These are phyloP conservation scores for Fraxinus floribunda DNA, from an alignment of 305 asterid species.

Conservation along the genomic window DNA sequence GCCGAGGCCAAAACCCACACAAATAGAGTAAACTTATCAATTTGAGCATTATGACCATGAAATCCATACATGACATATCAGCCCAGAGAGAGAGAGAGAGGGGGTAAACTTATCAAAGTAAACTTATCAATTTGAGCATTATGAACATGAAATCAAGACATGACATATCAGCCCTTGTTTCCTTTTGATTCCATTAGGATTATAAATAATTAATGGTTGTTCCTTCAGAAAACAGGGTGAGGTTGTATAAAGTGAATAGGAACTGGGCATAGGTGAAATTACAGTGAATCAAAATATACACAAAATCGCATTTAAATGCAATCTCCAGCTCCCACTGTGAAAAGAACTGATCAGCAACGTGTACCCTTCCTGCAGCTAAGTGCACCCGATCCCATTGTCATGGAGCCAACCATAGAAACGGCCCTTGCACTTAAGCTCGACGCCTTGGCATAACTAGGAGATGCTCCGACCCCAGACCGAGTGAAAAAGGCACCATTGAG, in stretches of 20 bases:
- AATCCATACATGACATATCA: no score
- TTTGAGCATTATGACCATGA: no score
- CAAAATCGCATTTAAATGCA: background rate
- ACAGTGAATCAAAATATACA: background rate
- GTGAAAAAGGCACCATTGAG: slow-evolving; percentile 14
- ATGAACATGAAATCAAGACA: background rate
- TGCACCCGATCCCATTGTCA: background rate
- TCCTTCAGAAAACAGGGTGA: background rate
- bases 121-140: background rate
- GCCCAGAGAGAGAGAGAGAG: no score
- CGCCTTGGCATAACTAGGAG: slow-evolving; percentile 2
- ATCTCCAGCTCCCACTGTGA: background rate
- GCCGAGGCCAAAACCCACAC: no score
- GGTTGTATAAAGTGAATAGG: background rate
- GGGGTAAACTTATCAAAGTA: no score
- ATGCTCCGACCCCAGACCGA: background rate
- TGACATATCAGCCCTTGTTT: background rate
- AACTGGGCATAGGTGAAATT: background rate
- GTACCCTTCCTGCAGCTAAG: slow-evolving; percentile 9
- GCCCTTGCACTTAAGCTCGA: slow-evolving; percentile 8
- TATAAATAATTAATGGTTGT: background rate
- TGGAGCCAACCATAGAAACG: background rate
- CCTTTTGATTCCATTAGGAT: background rate
- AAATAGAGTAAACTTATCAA: no score
- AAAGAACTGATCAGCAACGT: slow-evolving; percentile 4